phyloP scores from a whole-genome alignment of 2,329 filamentous ascomycete genomes.

The Stromatinia cepivora region DNA sequence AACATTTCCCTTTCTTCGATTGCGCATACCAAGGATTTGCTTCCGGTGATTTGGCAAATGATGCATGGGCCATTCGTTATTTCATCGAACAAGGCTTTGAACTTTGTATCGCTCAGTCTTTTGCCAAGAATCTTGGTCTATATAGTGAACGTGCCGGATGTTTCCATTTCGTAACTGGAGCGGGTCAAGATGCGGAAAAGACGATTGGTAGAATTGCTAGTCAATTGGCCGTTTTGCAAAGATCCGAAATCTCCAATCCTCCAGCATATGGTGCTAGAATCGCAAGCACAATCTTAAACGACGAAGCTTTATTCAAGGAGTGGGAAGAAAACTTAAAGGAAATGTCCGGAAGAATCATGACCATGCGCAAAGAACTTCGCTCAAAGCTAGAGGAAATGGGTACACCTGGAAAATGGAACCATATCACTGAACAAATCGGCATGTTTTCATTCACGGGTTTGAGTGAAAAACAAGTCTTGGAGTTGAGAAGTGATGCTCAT shows the following conservation, averaged over 20 bases:
- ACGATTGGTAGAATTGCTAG: slow-evolving; percentile 68
- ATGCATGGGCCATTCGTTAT: slow-evolving; percentile 91
- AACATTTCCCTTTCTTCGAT: slow-evolving; percentile 98
- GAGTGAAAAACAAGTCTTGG: slow-evolving; percentile 69
- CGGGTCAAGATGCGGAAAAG: slow-evolving; percentile 64
- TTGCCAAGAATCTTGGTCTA: slow-evolving; percentile 97
- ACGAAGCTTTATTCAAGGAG: slow-evolving; percentile 75
- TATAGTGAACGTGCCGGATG: slow-evolving; percentile 96
- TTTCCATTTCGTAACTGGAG: slow-evolving; percentile 87
- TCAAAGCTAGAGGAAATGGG: slow-evolving; percentile 78
- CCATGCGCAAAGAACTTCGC: slow-evolving; percentile 80
- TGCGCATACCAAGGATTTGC: slow-evolving; percentile 97
- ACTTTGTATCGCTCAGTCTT: slow-evolving; percentile 85
- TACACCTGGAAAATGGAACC: slow-evolving; percentile 91
- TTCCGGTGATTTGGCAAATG: slow-evolving; percentile 79
- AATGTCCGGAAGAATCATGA: slow-evolving; percentile 94
- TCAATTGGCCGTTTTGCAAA: slow-evolving; percentile 91
- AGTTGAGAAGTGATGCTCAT: slow-evolving; percentile 69
- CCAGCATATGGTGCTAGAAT: slow-evolving; percentile 93
- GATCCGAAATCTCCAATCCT: slow-evolving; percentile 96
- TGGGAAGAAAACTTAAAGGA: slow-evolving; percentile 87
- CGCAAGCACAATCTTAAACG: slow-evolving; percentile 80
- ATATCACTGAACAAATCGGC: slow-evolving; percentile 98
- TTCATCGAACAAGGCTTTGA: slow-evolving; percentile 92
- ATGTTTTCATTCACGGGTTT: slow-evolving; percentile 97